Base-by-base conservation (phyloP, 2,329 filamentous ascomycete species). In the Arachnomyces sp. region DNA sequence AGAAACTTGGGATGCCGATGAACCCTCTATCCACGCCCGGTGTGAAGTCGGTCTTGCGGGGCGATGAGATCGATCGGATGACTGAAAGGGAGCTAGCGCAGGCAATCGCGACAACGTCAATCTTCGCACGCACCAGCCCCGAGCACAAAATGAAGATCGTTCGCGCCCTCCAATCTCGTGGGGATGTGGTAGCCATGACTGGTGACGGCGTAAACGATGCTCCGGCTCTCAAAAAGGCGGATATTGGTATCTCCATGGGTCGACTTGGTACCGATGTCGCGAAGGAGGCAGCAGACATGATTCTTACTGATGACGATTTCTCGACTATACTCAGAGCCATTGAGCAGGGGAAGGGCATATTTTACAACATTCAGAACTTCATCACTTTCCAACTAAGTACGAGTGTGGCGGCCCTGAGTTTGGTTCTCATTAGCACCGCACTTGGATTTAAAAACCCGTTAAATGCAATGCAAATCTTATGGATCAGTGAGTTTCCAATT, bases 361-460 rank as follows among this genome's bases (percentile, higher is more conserved):
- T 98, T 67, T 95, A 92, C 75, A 98, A 98, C 63, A 96, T 98
- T 51, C 92, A 98, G 60, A 98, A 98, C 64, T 98, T 98, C 67
- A 75, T 98, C 48, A 96, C 92, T 0, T 98, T 98, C 66, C 93
- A 98, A 68, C 77, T 98, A 43, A 95, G 89, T 63, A 98, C 92
- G 35, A 95, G 88, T 60, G 92, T 93, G 14, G 92, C 93, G 40
- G 88, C 92, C 45, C 71, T 98, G 50, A 87, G 85, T 43, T 73
- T 98, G 39, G 92, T 98, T 13, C 78, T 98, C 51, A 66, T 98
- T 55, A 95, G 89, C 71, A 95, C 88, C 21, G 84, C 86, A 52
- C 75, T 95, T 46, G 92, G 92, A 30, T 92, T 93, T 68, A 89
- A 87, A 66, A 95, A 92, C 59, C 93, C 92, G 34, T 73, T 98